These are phyloP conservation scores for Eragrostis tef DNA, from an alignment of 202 grass and related monocot genomes.

Conservation along the genomic window DNA sequence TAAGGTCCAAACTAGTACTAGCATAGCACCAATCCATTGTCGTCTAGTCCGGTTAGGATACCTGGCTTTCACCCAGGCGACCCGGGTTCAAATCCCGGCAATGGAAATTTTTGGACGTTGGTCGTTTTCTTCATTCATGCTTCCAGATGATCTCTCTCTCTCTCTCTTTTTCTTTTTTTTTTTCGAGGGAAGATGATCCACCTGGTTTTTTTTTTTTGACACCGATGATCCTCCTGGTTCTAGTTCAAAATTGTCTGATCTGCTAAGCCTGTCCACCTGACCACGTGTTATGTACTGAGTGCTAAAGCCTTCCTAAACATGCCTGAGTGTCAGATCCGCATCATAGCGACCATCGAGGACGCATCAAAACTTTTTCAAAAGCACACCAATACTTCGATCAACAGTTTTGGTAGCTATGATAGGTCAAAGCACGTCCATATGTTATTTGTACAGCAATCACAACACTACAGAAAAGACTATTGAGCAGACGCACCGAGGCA, in stretches of 20 bases:
- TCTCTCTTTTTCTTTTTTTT: too few relatives aligned
- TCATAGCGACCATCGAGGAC: not conserved
- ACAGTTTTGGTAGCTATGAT: not conserved
- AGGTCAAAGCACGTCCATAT: not conserved
- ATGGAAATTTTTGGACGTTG: too few relatives aligned
- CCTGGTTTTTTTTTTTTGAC: too few relatives aligned
- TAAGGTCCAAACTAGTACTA: too few relatives aligned
- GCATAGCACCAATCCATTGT: conserved; percentile 60
- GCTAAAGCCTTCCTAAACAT: not conserved
- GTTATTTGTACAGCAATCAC: conserved; percentile 12
- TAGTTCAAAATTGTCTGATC: too few relatives aligned
- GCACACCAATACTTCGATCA: not conserved
- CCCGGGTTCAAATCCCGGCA: conserved; percentile 98
- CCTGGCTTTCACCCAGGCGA: conserved; percentile 98
- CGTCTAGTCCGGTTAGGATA: conserved; percentile 96
- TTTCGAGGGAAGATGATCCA: too few relatives aligned
- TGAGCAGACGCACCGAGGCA: not conserved
- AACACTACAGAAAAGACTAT: not conserved
- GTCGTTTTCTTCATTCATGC: too few relatives aligned
- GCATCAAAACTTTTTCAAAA: not conserved
- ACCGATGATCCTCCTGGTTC: too few relatives aligned
- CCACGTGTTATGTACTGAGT: too few relatives aligned
- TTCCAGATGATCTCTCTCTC: too few relatives aligned
- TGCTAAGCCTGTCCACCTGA: too few relatives aligned
- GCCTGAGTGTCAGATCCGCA: not conserved